Percentiles rank a stretch among this genome's conserved stretches.
phyloP scores from a whole-genome alignment of 78 protist genomes.

The Dictyostelium purpureum region DNA sequence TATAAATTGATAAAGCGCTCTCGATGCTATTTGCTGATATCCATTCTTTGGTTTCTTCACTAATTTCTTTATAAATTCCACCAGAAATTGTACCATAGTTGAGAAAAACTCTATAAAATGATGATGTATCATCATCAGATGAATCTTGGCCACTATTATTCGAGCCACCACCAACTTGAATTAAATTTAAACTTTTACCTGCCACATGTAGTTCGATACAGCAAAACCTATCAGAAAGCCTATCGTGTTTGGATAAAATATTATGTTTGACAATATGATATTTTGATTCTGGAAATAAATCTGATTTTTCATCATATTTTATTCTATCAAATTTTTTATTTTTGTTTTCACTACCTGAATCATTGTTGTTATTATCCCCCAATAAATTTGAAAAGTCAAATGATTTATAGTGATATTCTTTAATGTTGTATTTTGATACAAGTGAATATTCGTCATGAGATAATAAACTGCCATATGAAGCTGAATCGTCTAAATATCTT shows the following conservation, averaged over 20 bases:
- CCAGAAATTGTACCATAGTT: not conserved
- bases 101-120: conserved; percentile 8
- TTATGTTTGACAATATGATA: conserved; percentile 66
- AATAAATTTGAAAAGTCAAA: conserved; percentile 35
- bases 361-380: not conserved
- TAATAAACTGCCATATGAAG: conserved; percentile 1
- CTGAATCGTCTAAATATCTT: conserved; percentile 52
- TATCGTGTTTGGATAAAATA: not conserved
- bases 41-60: conserved; percentile 21
- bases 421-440: conserved; percentile 61
- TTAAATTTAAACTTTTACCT: not conserved
- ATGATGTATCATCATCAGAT: not conserved
- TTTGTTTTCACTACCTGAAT: not conserved
- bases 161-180: not conserved
- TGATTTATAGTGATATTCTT: conserved; percentile 59
- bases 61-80: not conserved
- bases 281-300: conserved; percentile 27
- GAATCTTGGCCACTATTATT: not conserved
- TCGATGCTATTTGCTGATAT: not conserved
- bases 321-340: not conserved
- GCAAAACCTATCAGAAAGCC: not conserved
- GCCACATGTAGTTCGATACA: conserved; percentile 63
- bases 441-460: conserved; percentile 34
- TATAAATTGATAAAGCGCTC: not conserved
- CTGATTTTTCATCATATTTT: not conserved